A percentile compares a stretch with the other conserved stretches of the same genome.
These are phyloP conservation scores for Stephanodiscus triporus DNA, from an alignment of 108 stramenopile species.

Conservation along the genomic window DNA sequence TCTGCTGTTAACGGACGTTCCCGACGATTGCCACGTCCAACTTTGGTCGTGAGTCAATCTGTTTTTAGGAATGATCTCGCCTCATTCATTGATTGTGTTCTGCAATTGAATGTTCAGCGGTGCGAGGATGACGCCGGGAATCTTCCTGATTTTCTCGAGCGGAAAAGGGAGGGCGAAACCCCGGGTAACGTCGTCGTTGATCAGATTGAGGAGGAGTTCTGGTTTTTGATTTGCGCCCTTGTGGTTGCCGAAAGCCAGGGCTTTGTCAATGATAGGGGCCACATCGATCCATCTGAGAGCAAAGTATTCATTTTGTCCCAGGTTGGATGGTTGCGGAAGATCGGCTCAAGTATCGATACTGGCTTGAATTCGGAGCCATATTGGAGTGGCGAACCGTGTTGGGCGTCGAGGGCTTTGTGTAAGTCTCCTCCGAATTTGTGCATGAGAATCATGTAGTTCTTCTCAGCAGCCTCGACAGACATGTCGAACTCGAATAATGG, in stretches of 20 bases:
- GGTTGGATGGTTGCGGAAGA: slow-evolving; percentile 7
- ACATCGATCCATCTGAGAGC: not conserved
- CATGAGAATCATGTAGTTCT: no score
- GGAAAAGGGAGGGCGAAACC: slow-evolving; percentile 7
- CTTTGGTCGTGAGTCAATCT: slow-evolving; percentile 7
- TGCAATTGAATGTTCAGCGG: not conserved
- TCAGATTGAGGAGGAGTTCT: slow-evolving; percentile 8
- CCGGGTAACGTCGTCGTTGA: slow-evolving; percentile 1
- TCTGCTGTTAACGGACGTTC: slow-evolving; percentile 13
- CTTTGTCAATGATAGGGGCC: not conserved
- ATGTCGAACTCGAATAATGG: not conserved
- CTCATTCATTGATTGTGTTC: no score
- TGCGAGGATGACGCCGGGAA: not conserved
- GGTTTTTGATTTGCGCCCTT: slow-evolving; percentile 15
- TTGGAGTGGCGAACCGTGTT: not conserved
- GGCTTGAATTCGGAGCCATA: not conserved
- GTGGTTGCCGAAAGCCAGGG: slow-evolving; percentile 23
- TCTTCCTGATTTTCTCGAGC: not conserved
- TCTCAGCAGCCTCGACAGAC: not conserved
- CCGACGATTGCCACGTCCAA: not conserved
- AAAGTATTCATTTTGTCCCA: no score
- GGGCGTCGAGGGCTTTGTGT: not conserved
- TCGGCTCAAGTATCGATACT: not conserved
- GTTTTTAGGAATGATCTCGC: no score
- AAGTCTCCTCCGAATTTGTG: no score